These are phyloP conservation scores for Gynostemma pentaphyllum DNA, from an alignment of 306 rosid species.

Conservation along the genomic window DNA sequence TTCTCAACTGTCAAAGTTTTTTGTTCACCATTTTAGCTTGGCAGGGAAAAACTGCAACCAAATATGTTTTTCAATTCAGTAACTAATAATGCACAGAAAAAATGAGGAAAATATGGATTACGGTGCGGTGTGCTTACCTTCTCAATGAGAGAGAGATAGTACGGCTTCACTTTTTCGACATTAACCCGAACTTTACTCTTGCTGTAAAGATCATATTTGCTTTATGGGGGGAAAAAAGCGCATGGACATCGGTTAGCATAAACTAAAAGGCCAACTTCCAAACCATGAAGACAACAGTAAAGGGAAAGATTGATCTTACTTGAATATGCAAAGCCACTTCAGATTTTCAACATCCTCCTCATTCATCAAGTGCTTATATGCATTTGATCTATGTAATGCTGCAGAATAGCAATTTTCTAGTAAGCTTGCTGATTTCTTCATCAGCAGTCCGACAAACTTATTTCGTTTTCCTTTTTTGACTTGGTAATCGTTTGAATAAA, in stretches of 20 bases:
- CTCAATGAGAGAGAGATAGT: slow-evolving; percentile 59
- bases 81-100: background rate
- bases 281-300: background rate
- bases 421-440: background rate
- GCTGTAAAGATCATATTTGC: slow-evolving; percentile 82
- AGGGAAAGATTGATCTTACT: slow-evolving; percentile 21
- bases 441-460: background rate
- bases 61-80: background rate
- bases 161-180: slow-evolving; percentile 62
- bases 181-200: slow-evolving; percentile 61
- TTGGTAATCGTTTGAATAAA: no score
- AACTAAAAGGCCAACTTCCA: background rate
- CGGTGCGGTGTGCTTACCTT: slow-evolving; percentile 27
- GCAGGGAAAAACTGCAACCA: slow-evolving; percentile 65
- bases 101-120: background rate
- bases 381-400: slow-evolving; percentile 61
- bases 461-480: background rate
- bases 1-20: slow-evolving; percentile 5
- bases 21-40: slow-evolving; percentile 61
- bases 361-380: slow-evolving; percentile 63
- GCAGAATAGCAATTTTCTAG: slow-evolving; percentile 11
- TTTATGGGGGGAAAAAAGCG: slow-evolving; percentile 14
- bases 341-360: slow-evolving; percentile 64
- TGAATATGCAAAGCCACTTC: slow-evolving; percentile 68
- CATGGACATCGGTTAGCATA: background rate